These are phyloP conservation scores for Botrytis elliptica DNA, from an alignment of 2,329 filamentous ascomycete species.

Conservation along the genomic window DNA sequence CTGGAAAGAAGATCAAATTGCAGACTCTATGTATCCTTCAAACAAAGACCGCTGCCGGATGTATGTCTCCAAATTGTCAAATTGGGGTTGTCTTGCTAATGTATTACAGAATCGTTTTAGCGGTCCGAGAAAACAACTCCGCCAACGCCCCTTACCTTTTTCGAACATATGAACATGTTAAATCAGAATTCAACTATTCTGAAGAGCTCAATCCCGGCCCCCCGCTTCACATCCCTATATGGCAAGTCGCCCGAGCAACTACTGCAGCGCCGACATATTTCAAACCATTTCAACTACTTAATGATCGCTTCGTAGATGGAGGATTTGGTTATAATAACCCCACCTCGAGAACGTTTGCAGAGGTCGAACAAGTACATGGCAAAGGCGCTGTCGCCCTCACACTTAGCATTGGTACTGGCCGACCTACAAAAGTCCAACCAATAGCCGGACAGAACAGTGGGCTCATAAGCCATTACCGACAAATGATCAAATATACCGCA, in stretches of 20 bases:
- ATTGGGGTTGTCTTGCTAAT: neutral
- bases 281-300: slow-evolving; percentile 42
- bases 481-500: neutral
- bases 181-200: neutral
- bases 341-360: neutral
- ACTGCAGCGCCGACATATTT: slow-evolving; percentile 45
- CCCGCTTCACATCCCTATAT: neutral
- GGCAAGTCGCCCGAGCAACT: slow-evolving; percentile 34
- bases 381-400: neutral
- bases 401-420: slow-evolving; percentile 11
- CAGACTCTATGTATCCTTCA: neutral
- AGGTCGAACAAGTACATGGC: slow-evolving; percentile 6
- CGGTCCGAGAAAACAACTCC: neutral
- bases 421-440: neutral
- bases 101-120: neutral
- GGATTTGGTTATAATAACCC: slow-evolving; percentile 17
- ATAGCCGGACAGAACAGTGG: neutral
- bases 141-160: slow-evolving; percentile 1
- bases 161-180: neutral
- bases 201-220: neutral
- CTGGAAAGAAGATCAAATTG: neutral
- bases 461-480: neutral
- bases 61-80: neutral
- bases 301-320: slow-evolving; percentile 44
- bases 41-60: neutral